Evolutionary conservation across 352 stramenopile species (phyloP).

Genomic region (Phytophthora ramorum): DNA sequence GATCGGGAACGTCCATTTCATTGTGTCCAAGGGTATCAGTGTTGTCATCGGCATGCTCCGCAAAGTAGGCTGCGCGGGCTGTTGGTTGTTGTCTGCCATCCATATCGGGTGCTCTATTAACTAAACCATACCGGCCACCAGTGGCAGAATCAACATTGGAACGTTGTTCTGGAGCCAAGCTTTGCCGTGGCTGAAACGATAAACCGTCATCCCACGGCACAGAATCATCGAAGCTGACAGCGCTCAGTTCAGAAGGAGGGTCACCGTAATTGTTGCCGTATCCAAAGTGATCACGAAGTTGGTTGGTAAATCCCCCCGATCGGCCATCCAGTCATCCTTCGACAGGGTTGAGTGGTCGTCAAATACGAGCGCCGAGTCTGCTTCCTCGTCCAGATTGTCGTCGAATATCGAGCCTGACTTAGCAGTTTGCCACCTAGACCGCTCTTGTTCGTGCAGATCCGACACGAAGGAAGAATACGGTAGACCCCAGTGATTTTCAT

Average conservation of each 20-base stretch:
- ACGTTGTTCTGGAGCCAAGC: slow-evolving; percentile 6
- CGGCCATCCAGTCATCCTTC: slow-evolving; percentile 24
- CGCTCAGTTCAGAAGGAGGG: slow-evolving; percentile 65
- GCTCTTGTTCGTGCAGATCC: slow-evolving; percentile 34
- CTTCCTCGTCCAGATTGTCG: slow-evolving; percentile 48
- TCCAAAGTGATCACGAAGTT: slow-evolving; percentile 34
- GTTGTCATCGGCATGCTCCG: slow-evolving; percentile 4
- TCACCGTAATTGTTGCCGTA: slow-evolving; percentile 26
- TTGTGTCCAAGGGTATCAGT: slow-evolving; percentile 4
- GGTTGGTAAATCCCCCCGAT: slow-evolving; percentile 14
- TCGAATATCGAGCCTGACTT: slow-evolving; percentile 21
- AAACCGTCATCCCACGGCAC: slow-evolving; percentile 74
- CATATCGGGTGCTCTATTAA: background rate
- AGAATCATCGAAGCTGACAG: slow-evolving; percentile 83
- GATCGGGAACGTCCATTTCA: background rate
- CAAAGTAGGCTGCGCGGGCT: slow-evolving; percentile 9
- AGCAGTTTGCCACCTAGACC: slow-evolving; percentile 15
- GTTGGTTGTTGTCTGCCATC: background rate
- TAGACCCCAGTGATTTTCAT: slow-evolving; percentile 13
- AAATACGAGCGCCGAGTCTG: slow-evolving; percentile 58
- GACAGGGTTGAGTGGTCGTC: slow-evolving; percentile 23
- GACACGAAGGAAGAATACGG: slow-evolving; percentile 40
- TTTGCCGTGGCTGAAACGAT: slow-evolving; percentile 44
- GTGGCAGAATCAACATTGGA: slow-evolving; percentile 2
- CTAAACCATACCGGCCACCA: slow-evolving; percentile 7